Base-by-base conservation (phyloP, 2,329 filamentous ascomycete genomes). In the Trichoderma koningiopsis region DNA sequence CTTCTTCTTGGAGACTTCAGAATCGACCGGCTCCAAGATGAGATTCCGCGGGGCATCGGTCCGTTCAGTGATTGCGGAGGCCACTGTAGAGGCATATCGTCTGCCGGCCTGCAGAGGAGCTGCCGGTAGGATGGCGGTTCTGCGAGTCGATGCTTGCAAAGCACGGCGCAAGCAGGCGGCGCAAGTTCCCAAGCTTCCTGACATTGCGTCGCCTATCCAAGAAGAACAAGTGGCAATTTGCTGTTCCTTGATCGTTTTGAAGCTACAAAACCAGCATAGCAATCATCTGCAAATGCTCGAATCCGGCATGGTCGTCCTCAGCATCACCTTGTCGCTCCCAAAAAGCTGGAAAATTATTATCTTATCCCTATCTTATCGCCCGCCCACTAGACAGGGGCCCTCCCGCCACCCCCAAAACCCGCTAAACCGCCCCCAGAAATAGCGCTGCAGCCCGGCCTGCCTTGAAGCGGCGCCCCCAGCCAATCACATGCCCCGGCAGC, bases 121-220 rank as follows among this genome's bases (percentile, higher is more conserved):
- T 74, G 62, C 53, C 40, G 55, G 14, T 3, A 63, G 52, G 70
- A 49, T 60, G 29, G 37, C 22, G 52, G 59, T 33, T 14, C 33
- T 49, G 65, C 52, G 55, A 29, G 66, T 63, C 27, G 73, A 70
- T 24, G 70, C 59, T 24, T 74, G 74, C 5, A 75, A 56, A 10
- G 75, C 72, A 66, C 74, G 75, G 52, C 74, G 73, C 49, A 80
- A 62, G 61, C 75, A 79, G 19, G 65, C 47, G 4, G 65, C 65
- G 49, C 65, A 68, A n/a, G 27, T 27, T 3, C 35, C 35, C 4
- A 70, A n/a, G 19, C 59, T 61, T 24, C 56, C 53, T 7, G 64
- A 55, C 69, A 70, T 70, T 53, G 27, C 29, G 49, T 40, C 3
- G 2, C n/a, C 1, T 14, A 16, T 11, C 7, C 13, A 31, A 22